These are phyloP conservation scores for Pseudopyricularia cyperi DNA, from an alignment of 2,329 filamentous ascomycete genomes.

Conservation along the genomic window DNA sequence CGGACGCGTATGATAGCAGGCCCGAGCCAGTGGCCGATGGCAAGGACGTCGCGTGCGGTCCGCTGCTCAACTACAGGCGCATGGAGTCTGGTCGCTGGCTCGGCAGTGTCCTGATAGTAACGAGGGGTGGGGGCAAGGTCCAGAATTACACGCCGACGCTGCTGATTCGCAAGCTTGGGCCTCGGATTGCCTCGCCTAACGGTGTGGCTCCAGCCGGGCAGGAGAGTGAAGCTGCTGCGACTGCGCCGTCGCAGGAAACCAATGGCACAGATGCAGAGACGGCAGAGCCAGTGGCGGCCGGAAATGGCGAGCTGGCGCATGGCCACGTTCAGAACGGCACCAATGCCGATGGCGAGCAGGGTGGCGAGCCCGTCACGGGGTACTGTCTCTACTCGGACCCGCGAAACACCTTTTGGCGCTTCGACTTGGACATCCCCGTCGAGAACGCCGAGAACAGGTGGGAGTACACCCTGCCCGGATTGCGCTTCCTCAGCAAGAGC, in stretches of 20 bases:
- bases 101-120: conserved; percentile 77
- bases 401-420: conserved; percentile 82
- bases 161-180: conserved; percentile 30
- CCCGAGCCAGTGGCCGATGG: conserved; percentile 21
- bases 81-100: conserved; percentile 62
- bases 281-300: conserved; percentile 17
- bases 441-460: conserved; percentile 57
- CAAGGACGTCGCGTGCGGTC: conserved; percentile 55
- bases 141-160: conserved; percentile 47
- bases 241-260: conserved; percentile 10
- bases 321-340: background rate
- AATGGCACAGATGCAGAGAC: conserved; percentile 16
- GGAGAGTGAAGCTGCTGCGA: background rate
- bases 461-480: conserved; percentile 60
- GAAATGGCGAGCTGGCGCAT: background rate
- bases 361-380: conserved; percentile 30
- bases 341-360: conserved; percentile 6
- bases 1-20: conserved; percentile 18
- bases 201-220: background rate
- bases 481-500: conserved; percentile 45
- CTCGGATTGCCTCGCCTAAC: conserved; percentile 7
- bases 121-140: conserved; percentile 47
- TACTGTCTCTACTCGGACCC: conserved; percentile 51
- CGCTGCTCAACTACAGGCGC: conserved; percentile 64
- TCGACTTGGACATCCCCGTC: conserved; percentile 70